These are phyloP conservation scores for Odonthalia washingtoniensis DNA, from an alignment of 31 red algal species.

Conservation along the genomic window DNA sequence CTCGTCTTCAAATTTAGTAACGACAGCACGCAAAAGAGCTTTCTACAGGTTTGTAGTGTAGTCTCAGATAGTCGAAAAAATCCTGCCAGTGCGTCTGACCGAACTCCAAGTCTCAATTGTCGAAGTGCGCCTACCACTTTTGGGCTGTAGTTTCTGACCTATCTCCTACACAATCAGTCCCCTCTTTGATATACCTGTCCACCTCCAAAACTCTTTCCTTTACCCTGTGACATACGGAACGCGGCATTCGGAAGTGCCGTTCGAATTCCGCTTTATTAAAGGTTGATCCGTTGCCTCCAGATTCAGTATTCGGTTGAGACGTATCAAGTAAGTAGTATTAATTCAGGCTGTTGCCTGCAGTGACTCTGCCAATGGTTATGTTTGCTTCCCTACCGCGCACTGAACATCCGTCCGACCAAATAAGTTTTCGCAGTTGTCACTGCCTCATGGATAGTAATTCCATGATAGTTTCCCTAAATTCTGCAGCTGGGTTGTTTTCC, in stretches of 20 bases:
- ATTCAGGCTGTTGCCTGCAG: too few species aligned
- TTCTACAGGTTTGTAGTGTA: background rate
- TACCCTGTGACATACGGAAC: slow-evolving; percentile 7
- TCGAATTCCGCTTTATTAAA: slow-evolving; percentile 28
- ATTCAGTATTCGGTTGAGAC: too few species aligned
- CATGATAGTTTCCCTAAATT: too few species aligned
- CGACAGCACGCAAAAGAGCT: slow-evolving; percentile 23
- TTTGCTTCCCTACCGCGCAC: too few species aligned
- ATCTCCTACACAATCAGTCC: slow-evolving; percentile 27
- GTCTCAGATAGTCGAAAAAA: background rate
- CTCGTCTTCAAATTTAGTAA: slow-evolving; percentile 17
- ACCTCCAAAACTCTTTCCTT: slow-evolving; percentile 9
- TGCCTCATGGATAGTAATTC: too few species aligned
- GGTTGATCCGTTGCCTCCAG: background rate
- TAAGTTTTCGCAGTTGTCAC: too few species aligned
- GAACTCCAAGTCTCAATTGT: background rate
- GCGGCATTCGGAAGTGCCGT: background rate
- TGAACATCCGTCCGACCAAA: too few species aligned
- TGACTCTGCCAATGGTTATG: too few species aligned
- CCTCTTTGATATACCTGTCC: slow-evolving; percentile 17
- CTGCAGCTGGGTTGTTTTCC: too few species aligned
- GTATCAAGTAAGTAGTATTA: too few species aligned
- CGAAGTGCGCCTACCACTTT: slow-evolving; percentile 25
- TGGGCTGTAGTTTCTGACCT: slow-evolving; percentile 37
- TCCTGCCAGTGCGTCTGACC: background rate